Evolutionary conservation across 2,329 filamentous ascomycete genomes (phyloP).

Genomic region (Aplosporella prunicola): DNA sequence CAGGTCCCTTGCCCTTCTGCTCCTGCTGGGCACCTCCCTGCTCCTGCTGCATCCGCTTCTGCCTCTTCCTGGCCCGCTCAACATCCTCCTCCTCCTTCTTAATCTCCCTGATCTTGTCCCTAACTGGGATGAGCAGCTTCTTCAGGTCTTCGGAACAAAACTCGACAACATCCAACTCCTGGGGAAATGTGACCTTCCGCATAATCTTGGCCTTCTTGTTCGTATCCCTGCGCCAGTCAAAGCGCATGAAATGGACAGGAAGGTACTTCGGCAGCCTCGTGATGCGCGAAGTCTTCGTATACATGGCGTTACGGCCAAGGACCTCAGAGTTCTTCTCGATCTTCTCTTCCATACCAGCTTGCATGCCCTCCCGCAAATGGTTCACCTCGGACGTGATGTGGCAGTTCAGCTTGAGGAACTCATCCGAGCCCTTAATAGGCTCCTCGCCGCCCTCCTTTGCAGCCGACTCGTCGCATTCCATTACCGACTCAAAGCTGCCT

Average conservation of each 20-base stretch:
- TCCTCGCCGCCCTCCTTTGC: conserved; percentile 68
- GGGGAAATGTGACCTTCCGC: conserved; percentile 94
- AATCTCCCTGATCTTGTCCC: conserved; percentile 91
- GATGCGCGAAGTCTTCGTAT: conserved; percentile 87
- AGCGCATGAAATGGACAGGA: conserved; percentile 93
- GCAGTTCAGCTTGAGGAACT: conserved; percentile 89
- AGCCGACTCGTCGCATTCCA: conserved; percentile 73
- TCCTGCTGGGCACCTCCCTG: conserved; percentile 38
- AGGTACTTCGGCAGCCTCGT: conserved; percentile 88
- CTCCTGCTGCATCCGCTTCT: conserved; percentile 59
- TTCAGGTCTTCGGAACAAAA: conserved; percentile 89
- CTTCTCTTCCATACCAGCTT: conserved; percentile 73
- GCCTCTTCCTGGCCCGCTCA: conserved; percentile 81
- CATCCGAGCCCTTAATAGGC: conserved; percentile 56
- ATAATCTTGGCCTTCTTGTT: conserved; percentile 99
- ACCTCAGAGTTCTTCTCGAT: conserved; percentile 80
- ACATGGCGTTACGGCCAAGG: conserved; percentile 68
- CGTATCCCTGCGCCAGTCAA: conserved; percentile 93
- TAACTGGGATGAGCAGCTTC: conserved; percentile 75
- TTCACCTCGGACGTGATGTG: conserved; percentile 85
- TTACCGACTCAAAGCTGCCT: conserved; percentile 66
- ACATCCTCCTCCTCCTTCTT: conserved; percentile 92
- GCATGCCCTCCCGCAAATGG: conserved; percentile 80
- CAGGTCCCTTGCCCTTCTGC: conserved; percentile 38
- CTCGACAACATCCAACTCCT: conserved; percentile 85